A percentile compares a stretch with the other conserved stretches of the same genome.
These are phyloP conservation scores for Ophiosphaerella narmari DNA, from an alignment of 2,329 filamentous ascomycete genomes.

Conservation along the genomic window DNA sequence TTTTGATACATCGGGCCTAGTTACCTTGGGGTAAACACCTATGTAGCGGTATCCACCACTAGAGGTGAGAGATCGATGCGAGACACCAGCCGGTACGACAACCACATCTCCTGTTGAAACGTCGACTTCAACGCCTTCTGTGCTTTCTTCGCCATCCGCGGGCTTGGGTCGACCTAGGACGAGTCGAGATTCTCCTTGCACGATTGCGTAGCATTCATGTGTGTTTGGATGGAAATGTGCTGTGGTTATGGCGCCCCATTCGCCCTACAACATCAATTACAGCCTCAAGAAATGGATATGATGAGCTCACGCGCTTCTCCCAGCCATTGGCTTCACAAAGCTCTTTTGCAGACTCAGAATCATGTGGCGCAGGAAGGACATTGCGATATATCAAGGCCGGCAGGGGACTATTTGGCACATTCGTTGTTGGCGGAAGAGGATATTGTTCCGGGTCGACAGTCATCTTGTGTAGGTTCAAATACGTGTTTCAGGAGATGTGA, in stretches of 20 bases:
- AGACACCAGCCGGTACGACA: constrained; percentile 43
- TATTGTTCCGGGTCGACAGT: constrained; percentile 7
- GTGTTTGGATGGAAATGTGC: constrained; percentile 46
- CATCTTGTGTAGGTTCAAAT: not conserved
- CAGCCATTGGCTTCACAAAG: constrained; percentile 41
- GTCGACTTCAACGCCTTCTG: constrained; percentile 4
- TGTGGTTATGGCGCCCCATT: constrained; percentile 29
- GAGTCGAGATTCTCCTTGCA: constrained; percentile 32
- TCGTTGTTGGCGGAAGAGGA: constrained; percentile 1
- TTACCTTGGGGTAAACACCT: constrained; percentile 43
- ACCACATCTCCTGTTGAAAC: constrained; percentile 41
- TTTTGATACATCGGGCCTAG: not conserved
- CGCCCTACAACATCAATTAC: constrained; percentile 13
- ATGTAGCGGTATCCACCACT: constrained; percentile 41
- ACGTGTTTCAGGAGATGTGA: no score
- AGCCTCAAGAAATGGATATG: no score
- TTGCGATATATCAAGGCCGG: constrained; percentile 44
- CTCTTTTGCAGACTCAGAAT: constrained; percentile 22
- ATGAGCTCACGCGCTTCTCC: constrained; percentile 31
- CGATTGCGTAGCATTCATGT: constrained; percentile 44
- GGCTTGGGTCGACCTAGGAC: constrained; percentile 34
- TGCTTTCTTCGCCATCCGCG: constrained; percentile 18
- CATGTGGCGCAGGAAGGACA: constrained; percentile 32
- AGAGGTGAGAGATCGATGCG: constrained; percentile 39
- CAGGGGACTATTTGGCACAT: constrained; percentile 37